Evolutionary conservation across 129 eudicot species (phyloP), one percentile per base, ranked within the genome.

Genomic region (Arctium minus): DNA sequence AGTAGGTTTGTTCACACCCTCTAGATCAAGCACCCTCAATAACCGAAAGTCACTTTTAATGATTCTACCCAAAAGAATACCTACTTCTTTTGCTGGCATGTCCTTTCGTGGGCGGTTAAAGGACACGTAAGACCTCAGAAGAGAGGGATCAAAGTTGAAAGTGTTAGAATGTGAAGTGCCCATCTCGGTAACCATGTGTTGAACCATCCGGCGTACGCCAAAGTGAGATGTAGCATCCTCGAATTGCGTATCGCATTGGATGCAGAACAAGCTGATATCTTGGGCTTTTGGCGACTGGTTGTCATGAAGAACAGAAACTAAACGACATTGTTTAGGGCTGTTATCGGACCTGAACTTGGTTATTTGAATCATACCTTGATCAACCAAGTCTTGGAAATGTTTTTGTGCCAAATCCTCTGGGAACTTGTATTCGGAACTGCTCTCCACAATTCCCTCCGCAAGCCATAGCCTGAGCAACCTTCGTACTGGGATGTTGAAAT

Each of bases 1-100:
- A 33, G 71, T 82, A 11, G 92, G 92, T 73, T 82, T 88, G 85
- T 77, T 74, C 18, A 89, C 90, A 6, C 92, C 88, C 70, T 90
- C 97, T 8, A 92, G 91, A 83, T 92, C 97, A 74, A 92, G 92
- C 85, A 90, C 94, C 87, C 94, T 83, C 39, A 92, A 82, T 76
- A 92, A 76, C 31, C 86, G 72, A 38, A 75, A 86, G 4, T 85
- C 79, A 11, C 76, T 76, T 5, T 56, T 69, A 13, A 86, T 85
- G 71, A 86, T 74, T 44, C 81, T 53, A 42, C 48, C 68, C 68
- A 91, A 76, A 82, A 91, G 79, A 8, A 12, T 72, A n/a, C 92
- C 92, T 11, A 92, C 88, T 74, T 84, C 89, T 60, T 5, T 88
- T 2, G 89, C 92, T 1, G 90, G 84, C 8, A 39, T 84, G 70